These are phyloP conservation scores for Anethum foeniculum DNA, from an alignment of 140 eudicot species.

Conservation along the genomic window DNA sequence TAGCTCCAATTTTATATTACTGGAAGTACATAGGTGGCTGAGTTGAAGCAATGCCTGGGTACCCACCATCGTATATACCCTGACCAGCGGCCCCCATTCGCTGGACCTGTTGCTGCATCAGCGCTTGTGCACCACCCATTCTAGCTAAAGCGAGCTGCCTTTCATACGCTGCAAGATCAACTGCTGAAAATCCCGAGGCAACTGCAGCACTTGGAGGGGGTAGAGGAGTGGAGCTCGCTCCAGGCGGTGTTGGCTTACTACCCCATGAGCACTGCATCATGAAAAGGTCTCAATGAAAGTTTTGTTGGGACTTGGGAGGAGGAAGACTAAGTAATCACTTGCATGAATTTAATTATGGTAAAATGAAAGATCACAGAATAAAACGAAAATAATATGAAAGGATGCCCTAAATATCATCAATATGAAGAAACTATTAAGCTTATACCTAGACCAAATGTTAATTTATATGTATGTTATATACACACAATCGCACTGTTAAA, in stretches of 20 bases:
- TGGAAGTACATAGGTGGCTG: constrained; percentile 11
- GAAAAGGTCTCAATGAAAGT: neutral
- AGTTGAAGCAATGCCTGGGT: constrained; percentile 5
- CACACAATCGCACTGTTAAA: too few relatives aligned
- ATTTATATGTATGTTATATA: neutral
- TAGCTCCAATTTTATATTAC: neutral
- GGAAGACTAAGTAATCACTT: neutral
- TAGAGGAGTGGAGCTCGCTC: constrained; percentile 17
- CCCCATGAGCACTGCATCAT: constrained; percentile 17
- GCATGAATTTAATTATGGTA: neutral
- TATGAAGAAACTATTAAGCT: neutral
- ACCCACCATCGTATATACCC: constrained; percentile 18
- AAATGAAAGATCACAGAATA: neutral
- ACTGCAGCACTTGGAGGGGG: constrained; percentile 14
- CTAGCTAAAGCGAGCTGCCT: constrained; percentile 14
- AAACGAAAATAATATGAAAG: neutral
- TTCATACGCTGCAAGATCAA: constrained; percentile 11
- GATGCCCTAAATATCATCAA: neutral
- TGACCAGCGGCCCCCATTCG: constrained; percentile 10
- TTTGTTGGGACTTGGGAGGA: neutral
- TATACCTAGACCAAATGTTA: neutral
- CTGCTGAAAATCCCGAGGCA: neutral
- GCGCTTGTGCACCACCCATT: constrained; percentile 14
- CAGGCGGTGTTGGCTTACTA: constrained; percentile 14
- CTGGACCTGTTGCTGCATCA: constrained; percentile 19